Conservation (phyloP, 78 protist genomes). For the Mantamonas sphyraenae region DNA sequence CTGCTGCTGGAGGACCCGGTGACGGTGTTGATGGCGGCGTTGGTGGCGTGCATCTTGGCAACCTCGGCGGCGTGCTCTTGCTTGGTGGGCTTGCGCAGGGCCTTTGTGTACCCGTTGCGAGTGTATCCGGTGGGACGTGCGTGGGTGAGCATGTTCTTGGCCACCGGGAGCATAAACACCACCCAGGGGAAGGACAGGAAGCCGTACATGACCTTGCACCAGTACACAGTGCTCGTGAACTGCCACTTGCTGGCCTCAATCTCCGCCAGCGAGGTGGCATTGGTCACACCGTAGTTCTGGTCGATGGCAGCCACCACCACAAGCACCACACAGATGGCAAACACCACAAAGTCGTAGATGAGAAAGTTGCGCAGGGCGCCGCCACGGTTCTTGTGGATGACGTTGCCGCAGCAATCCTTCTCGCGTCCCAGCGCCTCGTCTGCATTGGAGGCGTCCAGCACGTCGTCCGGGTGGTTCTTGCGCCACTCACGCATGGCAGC, state of each 20-base stretch:
- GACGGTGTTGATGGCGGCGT: too few relatives aligned
- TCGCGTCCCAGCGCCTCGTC: neutral
- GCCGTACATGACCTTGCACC: constrained; percentile 10
- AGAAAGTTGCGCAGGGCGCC: neutral
- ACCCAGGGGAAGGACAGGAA: constrained; percentile 20
- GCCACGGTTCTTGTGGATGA: neutral
- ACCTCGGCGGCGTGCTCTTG: too few relatives aligned
- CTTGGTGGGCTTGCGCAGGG: too few relatives aligned
- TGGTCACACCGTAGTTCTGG: too few relatives aligned
- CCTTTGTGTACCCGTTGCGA: neutral
- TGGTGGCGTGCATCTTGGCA: too few relatives aligned
- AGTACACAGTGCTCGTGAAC: neutral
- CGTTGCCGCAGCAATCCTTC: neutral
- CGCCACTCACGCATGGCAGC: neutral
- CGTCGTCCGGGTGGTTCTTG: too few relatives aligned
- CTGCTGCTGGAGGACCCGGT: too few relatives aligned
- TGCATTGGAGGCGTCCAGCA: too few relatives aligned
- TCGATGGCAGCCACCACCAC: neutral
- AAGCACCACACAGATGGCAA: neutral
- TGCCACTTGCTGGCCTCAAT: neutral
- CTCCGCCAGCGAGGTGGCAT: neutral
- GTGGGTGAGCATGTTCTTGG: constrained; percentile 6
- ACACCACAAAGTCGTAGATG: neutral
- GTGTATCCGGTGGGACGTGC: constrained; percentile 16
- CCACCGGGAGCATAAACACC: constrained; percentile 5